These are phyloP conservation scores for Alternaria solani DNA, from an alignment of 2,329 filamentous ascomycete genomes.

Conservation along the genomic window DNA sequence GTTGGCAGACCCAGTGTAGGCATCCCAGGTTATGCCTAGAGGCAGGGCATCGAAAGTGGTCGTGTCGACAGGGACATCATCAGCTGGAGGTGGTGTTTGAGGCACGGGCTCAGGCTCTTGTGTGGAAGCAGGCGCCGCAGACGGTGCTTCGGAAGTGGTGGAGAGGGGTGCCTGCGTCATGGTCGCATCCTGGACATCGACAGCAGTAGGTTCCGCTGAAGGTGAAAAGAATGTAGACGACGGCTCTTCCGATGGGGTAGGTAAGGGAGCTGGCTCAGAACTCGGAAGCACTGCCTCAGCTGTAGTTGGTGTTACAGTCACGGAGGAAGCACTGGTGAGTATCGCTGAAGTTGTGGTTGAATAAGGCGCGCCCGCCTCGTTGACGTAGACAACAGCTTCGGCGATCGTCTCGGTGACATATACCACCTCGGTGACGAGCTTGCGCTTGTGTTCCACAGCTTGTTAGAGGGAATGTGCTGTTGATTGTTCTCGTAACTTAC, in stretches of 20 bases:
- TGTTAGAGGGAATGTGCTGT: constrained; percentile 15
- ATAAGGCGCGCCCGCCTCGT: constrained; percentile 40
- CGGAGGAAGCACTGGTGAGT: constrained; percentile 9
- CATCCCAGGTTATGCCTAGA: constrained; percentile 47
- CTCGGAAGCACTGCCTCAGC: neutral
- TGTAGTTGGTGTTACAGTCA: constrained; percentile 21
- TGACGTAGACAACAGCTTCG: constrained; percentile 44
- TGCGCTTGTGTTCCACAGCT: constrained; percentile 40
- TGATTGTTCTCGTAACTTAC: constrained; percentile 27
- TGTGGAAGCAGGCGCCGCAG: constrained; percentile 2
- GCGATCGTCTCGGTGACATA: constrained; percentile 43
- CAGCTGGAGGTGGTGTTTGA: constrained; percentile 9
- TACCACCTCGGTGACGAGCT: constrained; percentile 41
- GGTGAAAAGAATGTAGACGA: constrained; percentile 15
- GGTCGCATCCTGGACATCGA: constrained; percentile 6
- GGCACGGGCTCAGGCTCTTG: constrained; percentile 6
- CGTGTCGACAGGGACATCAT: constrained; percentile 9
- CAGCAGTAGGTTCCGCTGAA: constrained; percentile 17
- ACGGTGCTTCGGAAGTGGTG: neutral
- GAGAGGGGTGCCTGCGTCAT: constrained; percentile 12
- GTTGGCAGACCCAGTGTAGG: constrained; percentile 31
- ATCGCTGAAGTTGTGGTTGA: constrained; percentile 32
- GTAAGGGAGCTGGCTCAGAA: constrained; percentile 3
- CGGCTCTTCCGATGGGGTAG: neutral
- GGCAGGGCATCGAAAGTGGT: constrained; percentile 24